Conservation (phyloP, 306 rosid species). For the Echinosophora koreensis region DNA sequence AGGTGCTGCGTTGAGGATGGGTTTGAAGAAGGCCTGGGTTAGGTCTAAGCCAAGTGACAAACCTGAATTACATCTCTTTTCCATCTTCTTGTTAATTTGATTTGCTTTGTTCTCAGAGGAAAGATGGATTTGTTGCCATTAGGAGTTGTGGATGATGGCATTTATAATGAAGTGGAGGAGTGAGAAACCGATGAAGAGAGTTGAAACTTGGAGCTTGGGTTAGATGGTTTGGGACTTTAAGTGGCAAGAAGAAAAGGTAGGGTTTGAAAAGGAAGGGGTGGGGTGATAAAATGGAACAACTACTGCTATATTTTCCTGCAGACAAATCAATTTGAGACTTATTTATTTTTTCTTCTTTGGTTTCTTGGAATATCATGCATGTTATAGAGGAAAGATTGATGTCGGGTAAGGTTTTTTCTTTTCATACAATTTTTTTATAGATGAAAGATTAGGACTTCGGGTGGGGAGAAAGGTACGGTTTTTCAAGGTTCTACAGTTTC, state of each 20-base stretch:
- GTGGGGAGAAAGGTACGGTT: neutral
- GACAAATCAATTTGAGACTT: too few relatives aligned
- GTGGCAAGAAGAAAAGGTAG: too few relatives aligned
- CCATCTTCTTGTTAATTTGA: slow-evolving; percentile 48
- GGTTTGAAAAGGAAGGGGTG: too few relatives aligned
- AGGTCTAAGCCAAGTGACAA: slow-evolving; percentile 77
- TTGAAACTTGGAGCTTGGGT: neutral
- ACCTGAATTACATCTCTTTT: slow-evolving; percentile 58
- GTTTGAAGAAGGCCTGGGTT: slow-evolving; percentile 69
- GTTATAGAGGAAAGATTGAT: too few relatives aligned
- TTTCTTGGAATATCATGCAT: too few relatives aligned
- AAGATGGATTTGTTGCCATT: neutral
- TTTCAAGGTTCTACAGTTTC: neutral
- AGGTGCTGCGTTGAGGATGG: slow-evolving; percentile 60
- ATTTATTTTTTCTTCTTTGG: too few relatives aligned
- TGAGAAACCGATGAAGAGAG: neutral
- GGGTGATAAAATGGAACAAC: too few relatives aligned
- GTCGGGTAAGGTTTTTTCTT: too few relatives aligned
- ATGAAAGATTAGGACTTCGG: neutral
- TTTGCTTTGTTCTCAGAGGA: too few relatives aligned
- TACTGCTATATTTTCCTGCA: too few relatives aligned
- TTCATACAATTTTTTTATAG: too few relatives aligned
- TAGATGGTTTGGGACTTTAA: neutral
- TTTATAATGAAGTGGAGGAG: slow-evolving; percentile 4
- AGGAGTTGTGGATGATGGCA: neutral